Percentiles rank a stretch among this genome's conserved stretches.
Conservation (phyloP, 345 rosid genomes). For the Limnanthes douglasii region DNA sequence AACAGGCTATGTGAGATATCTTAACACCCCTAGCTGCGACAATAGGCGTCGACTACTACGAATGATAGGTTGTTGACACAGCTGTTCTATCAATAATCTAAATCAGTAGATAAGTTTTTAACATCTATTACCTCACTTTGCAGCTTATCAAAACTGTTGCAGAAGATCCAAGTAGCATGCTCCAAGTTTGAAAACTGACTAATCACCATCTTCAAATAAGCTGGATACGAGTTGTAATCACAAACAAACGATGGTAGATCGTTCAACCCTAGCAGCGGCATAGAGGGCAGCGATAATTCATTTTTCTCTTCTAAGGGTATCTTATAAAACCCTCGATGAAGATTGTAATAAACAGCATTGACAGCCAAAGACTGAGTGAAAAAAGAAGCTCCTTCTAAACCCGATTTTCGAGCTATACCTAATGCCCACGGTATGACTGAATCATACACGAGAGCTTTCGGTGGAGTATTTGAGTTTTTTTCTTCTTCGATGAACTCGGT, state of each 20-base stretch:
- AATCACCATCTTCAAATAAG: slow-evolving; percentile 1
- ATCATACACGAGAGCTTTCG: slow-evolving; percentile 25
- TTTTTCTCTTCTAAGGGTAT: slow-evolving; percentile 13
- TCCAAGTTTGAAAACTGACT: slow-evolving; percentile 19
- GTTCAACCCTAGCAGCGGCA: slow-evolving; percentile 12
- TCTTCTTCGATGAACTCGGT: slow-evolving; percentile 15
- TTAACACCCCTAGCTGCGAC: no score
- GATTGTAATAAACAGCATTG: slow-evolving; percentile 20
- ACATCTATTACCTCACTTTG: slow-evolving; percentile 24
- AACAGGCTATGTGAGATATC: no score
- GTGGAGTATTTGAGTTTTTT: slow-evolving; percentile 3
- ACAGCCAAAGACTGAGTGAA: slow-evolving; percentile 40
- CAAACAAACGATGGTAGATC: slow-evolving; percentile 29
- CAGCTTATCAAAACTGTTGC: slow-evolving; percentile 25
- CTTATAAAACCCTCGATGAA: slow-evolving; percentile 7
- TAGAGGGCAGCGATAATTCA: slow-evolving; percentile 19
- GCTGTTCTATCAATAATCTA: neutral
- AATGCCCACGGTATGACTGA: slow-evolving; percentile 33
- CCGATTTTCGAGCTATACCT: slow-evolving; percentile 22
- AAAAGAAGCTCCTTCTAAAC: slow-evolving; percentile 18
- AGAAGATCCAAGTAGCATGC: slow-evolving; percentile 15
- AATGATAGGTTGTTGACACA: no score
- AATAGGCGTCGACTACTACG: no score
- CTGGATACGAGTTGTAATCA: slow-evolving; percentile 9
- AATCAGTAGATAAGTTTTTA: neutral